Evolutionary conservation across 2,329 filamentous ascomycete genomes (phyloP), one percentile per base, ranked within the genome.

Genomic region (Clarireedia hainanense): DNA sequence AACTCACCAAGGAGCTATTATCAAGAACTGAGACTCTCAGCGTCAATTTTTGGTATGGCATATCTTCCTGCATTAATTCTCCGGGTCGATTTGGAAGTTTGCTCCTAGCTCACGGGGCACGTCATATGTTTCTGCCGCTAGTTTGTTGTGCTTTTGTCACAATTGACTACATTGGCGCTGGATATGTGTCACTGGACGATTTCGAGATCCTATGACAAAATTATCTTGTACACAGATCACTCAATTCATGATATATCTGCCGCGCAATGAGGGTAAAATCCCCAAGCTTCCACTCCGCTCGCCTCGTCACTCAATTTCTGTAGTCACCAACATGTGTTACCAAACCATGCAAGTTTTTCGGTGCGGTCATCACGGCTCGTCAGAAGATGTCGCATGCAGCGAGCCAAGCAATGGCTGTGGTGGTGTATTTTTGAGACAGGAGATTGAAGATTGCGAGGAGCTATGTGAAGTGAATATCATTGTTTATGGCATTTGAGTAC

Each of bases 1-100:
- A 62, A 78, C 75, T 5, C 78, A 73, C 70, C 74, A 77, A 52
- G 81, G 80, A 1, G 72, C 70, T 26, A 50, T 57, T 24, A 60
- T 68, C 52, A 55, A 57, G 36, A 14, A 36, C n/a, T 63, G 47
- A 63, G 46, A 20, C 36, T 26, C 20, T 3, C 1, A 6, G 15
- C 14, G 23, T 39, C 17, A 20, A 23, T 52, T 26, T 55, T 17
- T 40, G 26, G 20, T 51, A 40, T 17, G 23, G 45, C 27, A 39
- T 40, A 39, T 15, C 2, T 46, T 26, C 4, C 6, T 12, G 27
- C 30, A 37, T 12, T 12, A 9, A 52, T 14, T 36, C 27, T 40
- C 24, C 10, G 26, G 5, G 2, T 26, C 15, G 26, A 5, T 36
- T 24, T 20, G 42, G 42, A 14, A 20, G 55, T 39, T 48, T 55